Evolutionary conservation across 2,329 filamentous ascomycete species (phyloP).

Genomic region (Colletotrichum godetiae): DNA sequence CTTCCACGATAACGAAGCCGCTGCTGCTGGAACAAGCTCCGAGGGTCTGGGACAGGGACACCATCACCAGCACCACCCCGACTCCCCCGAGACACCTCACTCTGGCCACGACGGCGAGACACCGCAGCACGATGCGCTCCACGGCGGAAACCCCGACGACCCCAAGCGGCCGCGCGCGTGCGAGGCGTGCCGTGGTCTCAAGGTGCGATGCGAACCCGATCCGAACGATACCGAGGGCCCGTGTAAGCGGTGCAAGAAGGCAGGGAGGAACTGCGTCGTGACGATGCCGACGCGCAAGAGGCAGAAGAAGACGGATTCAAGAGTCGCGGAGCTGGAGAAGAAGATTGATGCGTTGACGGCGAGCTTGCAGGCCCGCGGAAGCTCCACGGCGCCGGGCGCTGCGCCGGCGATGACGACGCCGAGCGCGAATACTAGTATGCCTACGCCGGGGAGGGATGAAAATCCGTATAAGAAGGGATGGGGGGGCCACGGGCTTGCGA

Average conservation of each 20-base stretch:
- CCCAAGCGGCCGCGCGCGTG: constrained; percentile 78
- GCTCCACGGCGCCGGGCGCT: constrained; percentile 27
- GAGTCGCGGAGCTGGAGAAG: constrained; percentile 90
- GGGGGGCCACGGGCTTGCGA: constrained; percentile 19
- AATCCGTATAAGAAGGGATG: constrained; percentile 30
- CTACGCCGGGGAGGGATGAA: background rate
- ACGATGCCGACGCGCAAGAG: constrained; percentile 81
- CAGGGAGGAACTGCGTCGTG: constrained; percentile 80
- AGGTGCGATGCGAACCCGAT: constrained; percentile 88
- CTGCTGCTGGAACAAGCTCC: background rate
- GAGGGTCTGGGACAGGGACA: constrained; percentile 11
- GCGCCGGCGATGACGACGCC: constrained; percentile 42
- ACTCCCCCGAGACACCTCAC: constrained; percentile 26
- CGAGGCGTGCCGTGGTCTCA: constrained; percentile 79
- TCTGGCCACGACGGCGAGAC: constrained; percentile 28
- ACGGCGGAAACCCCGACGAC: constrained; percentile 50
- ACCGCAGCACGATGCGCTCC: constrained; percentile 18
- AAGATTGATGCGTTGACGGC: constrained; percentile 92
- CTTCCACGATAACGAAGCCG: background rate
- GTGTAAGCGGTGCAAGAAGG: constrained; percentile 83
- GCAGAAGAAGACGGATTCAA: constrained; percentile 91
- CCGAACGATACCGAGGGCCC: constrained; percentile 69
- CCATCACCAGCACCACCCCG: background rate
- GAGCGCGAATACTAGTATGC: background rate
- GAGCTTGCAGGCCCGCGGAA: constrained; percentile 71